Percentiles rank a stretch among this genome's conserved stretches.
Conservation (phyloP, 1,139 yeast species). For the Hemisphaericaspora xylofermentans region DNA sequence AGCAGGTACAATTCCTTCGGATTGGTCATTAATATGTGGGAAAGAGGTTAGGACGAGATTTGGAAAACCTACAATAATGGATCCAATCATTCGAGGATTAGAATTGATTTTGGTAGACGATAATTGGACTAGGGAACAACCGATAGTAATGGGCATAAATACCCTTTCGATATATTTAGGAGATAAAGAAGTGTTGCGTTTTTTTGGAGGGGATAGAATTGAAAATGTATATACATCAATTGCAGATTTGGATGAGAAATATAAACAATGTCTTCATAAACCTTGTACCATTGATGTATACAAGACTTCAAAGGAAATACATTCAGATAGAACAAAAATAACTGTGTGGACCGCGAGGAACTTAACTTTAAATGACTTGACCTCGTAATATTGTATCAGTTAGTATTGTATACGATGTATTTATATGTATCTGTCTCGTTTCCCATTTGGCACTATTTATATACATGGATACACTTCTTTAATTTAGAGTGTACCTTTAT, state of each 20-base stretch:
- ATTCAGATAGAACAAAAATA: neutral
- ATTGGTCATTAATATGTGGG: conserved; percentile 10
- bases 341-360: conserved; percentile 6
- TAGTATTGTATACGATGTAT: too few relatives aligned
- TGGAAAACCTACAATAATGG: conserved; percentile 3
- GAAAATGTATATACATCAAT: conserved; percentile 6
- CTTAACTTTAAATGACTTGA: neutral
- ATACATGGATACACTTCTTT: too few relatives aligned
- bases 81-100: conserved; percentile 3
- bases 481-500: too few relatives aligned
- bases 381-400: neutral
- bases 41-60: neutral
- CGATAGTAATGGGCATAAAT: conserved; percentile 1
- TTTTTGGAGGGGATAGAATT: conserved; percentile 1
- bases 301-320: conserved; percentile 1
- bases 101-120: conserved; percentile 5
- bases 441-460: too few relatives aligned
- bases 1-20: conserved; percentile 7
- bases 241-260: conserved; percentile 2
- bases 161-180: conserved; percentile 4
- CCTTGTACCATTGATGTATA: conserved; percentile 4
- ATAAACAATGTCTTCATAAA: neutral
- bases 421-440: too few relatives aligned
- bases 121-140: neutral
- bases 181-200: conserved; percentile 2